Conservation (phyloP, 140 eudicot genomes). For the Oenanthe javanica region DNA sequence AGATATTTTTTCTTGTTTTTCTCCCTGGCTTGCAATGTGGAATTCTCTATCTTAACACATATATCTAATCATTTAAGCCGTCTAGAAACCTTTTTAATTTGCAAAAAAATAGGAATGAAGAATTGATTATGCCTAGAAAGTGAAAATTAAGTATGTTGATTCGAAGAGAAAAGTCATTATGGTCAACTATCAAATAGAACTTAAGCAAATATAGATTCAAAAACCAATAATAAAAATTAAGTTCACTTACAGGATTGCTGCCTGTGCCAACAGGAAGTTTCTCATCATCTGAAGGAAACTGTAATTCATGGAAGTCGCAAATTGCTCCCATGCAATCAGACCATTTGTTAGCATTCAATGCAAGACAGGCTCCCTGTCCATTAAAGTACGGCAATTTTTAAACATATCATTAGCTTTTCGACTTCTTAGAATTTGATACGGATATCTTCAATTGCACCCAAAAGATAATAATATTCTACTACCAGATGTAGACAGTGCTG, state of each 20-base stretch:
- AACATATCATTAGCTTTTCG: neutral
- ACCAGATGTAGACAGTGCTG: neutral
- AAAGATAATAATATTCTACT: neutral
- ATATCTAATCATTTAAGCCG: neutral
- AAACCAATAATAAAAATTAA: neutral
- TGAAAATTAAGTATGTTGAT: neutral
- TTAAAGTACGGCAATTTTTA: neutral
- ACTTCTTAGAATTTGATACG: neutral
- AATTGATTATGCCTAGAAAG: neutral
- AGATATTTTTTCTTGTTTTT: neutral
- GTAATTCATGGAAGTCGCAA: slow-evolving; percentile 51
- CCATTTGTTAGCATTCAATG: slow-evolving; percentile 78
- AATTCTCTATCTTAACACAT: neutral
- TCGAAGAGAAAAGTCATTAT: neutral
- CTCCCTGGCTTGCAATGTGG: neutral
- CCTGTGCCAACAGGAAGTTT: slow-evolving; percentile 97
- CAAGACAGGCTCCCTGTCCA: slow-evolving; percentile 86
- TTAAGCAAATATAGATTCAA: neutral
- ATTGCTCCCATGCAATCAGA: slow-evolving; percentile 52
- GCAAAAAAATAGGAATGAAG: neutral
- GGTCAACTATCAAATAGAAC: neutral
- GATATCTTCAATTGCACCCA: neutral
- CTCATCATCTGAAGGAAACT: slow-evolving; percentile 69
- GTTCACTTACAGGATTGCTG: slow-evolving; percentile 90
- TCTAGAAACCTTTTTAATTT: neutral